Percentiles rank a stretch among this genome's conserved stretches.
Evolutionary conservation across 176 grass and related monocot species (phyloP).

Genomic region (Phragmites australis): DNA sequence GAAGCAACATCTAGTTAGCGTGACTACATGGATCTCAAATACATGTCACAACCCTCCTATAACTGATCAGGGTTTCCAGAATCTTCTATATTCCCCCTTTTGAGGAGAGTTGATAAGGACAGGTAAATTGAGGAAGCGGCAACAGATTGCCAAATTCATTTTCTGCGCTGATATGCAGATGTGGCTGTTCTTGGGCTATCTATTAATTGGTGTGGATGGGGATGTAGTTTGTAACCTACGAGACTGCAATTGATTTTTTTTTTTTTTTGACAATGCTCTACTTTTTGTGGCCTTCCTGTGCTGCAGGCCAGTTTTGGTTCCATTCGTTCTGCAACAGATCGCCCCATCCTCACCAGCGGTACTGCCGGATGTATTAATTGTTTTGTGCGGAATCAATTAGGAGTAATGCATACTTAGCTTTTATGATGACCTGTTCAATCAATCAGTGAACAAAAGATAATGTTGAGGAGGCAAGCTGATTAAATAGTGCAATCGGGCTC

Average conservation of each 20-base stretch:
- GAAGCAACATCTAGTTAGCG: not conserved
- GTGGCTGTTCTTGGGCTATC: not conserved
- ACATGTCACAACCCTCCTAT: conserved; percentile 2
- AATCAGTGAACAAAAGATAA: too few species aligned
- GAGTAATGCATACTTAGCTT: too few species aligned
- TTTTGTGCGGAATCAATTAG: too few species aligned
- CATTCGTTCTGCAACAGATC: too few species aligned
- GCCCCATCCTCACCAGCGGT: too few species aligned
- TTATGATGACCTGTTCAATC: too few species aligned
- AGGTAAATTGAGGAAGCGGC: conserved; percentile 1
- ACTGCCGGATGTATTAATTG: too few species aligned
- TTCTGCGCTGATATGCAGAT: not conserved
- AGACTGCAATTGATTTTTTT: not conserved
- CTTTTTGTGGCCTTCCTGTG: too few species aligned
- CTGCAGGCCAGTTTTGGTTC: too few species aligned
- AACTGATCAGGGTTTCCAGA: not conserved
- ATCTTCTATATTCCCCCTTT: not conserved
- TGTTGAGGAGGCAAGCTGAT: too few species aligned
- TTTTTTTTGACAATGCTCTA: too few species aligned
- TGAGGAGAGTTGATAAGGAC: conserved; percentile 1
- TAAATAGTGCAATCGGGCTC: too few species aligned
- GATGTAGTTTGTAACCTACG: conserved; percentile 7
- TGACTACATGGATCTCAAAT: not conserved
- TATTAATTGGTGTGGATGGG: not conserved
- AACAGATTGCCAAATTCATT: not conserved